Evolutionary conservation across 257 asterid species (phyloP).

Genomic region (Paulownia fortunei): DNA sequence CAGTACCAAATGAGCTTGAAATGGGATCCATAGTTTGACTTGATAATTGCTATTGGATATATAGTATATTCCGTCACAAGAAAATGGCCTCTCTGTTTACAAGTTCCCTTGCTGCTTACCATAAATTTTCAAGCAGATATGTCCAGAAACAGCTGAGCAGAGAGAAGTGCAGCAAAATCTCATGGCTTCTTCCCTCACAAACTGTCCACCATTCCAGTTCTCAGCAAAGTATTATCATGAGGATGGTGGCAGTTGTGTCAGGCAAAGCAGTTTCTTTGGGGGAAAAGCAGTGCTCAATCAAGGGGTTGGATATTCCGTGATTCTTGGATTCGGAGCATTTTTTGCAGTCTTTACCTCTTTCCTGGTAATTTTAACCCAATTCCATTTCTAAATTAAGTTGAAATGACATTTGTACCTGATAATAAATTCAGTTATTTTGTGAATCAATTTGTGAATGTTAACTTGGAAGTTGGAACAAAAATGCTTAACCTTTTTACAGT

Average conservation of each 20-base stretch:
- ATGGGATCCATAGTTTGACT: constrained; percentile 50
- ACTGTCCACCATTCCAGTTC: constrained; percentile 77
- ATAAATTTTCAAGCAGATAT: not conserved
- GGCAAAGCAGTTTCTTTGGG: constrained; percentile 82
- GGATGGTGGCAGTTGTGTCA: constrained; percentile 57
- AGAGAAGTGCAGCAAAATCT: not conserved
- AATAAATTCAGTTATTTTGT: too few species aligned
- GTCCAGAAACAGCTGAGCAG: not conserved
- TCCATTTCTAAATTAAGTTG: not conserved
- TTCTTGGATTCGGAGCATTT: constrained; percentile 95
- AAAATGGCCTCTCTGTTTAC: constrained; percentile 25
- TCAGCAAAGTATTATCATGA: constrained; percentile 65
- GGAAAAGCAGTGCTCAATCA: constrained; percentile 82
- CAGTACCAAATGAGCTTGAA: constrained; percentile 25
- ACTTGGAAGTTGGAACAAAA: too few species aligned
- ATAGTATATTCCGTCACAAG: constrained; percentile 40
- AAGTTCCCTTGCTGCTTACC: not conserved
- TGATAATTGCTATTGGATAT: not conserved
- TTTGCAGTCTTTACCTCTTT: constrained; percentile 86
- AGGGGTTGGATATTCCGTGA: constrained; percentile 85
- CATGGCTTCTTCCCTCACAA: constrained; percentile 58
- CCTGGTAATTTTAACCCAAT: constrained; percentile 51
- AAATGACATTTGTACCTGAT: too few species aligned
- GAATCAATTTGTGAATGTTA: too few species aligned
- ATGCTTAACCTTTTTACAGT: not conserved